Evolutionary conservation across 306 rosid species (phyloP), one percentile per base, ranked within the genome.

Genomic region (Ziziphus jujuba): DNA sequence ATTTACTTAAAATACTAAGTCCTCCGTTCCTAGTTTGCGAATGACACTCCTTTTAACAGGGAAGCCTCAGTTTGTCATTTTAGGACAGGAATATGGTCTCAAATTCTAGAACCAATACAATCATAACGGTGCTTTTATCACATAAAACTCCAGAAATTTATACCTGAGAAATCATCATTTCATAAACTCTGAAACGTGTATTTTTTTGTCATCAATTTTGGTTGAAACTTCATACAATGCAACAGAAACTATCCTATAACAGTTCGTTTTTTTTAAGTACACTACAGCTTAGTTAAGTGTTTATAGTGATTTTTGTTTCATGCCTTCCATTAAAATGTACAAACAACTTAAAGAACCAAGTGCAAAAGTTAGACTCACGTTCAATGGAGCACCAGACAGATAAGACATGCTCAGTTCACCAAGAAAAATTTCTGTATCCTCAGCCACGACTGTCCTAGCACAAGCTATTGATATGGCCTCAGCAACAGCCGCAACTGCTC

Each of bases 321-420:
- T 44, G 6, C 49, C 49, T 8, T 44, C 16, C 14, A 14, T 44
- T 16, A 24, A 1, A 13, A 23, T 24, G 44, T 0, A 64, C 4
- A 13, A 28, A 31, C 17, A 69, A 12, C 58, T 34, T 31, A 10
- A 40, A n/a, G 4, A 23, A 65, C 15, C 40, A 57, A 61, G n/a
- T 13, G 55, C 19, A 49, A 34, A 16, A n/a, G 16, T 34, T 31
- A 31, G 66, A 67, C 85, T 84, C 48, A 80, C 88, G 52, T 84
- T 65, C 45, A 1, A 24, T 45, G 76, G 68, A 60, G 80, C 88
- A 44, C 53, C 73, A 21, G 84, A 80, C 66, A 80, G 88, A 71
- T 77, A 80, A 71, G 88, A 75, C 12, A 80, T 47, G 77, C 85
- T 72, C 21, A 71, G 75, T 53, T 84, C 88, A 54, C 85, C 88